Conservation (phyloP, 2,329 filamentous ascomycete species). For the Xylaria sp. region DNA sequence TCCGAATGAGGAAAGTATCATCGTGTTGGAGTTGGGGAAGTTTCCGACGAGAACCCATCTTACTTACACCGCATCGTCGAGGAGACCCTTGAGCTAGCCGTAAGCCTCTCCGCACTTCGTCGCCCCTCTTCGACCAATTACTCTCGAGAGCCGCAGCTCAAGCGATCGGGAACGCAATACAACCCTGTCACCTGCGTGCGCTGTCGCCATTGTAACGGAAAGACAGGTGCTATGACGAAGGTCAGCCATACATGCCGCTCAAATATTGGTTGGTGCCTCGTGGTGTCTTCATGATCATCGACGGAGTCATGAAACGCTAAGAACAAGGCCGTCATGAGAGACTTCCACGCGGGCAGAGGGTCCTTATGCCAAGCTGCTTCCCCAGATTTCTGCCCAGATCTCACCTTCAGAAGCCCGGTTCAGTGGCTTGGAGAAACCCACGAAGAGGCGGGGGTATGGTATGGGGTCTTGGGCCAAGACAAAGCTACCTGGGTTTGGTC, state of each 20-base stretch:
- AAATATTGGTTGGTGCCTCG: conserved; percentile 23
- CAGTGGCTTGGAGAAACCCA: conserved; percentile 30
- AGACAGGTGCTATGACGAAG: conserved; percentile 23
- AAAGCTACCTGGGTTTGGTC: conserved; percentile 17
- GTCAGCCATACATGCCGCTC: conserved; percentile 13
- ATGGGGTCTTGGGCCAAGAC: conserved; percentile 37
- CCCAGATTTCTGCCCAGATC: conserved; percentile 27
- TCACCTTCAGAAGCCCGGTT: conserved; percentile 6
- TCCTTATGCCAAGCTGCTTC: conserved; percentile 35
- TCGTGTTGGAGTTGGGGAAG: conserved; percentile 21
- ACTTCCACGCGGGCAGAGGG: conserved; percentile 26
- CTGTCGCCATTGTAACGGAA: conserved; percentile 6
- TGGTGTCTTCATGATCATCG: conserved; percentile 25
- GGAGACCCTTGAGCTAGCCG: conserved; percentile 8
- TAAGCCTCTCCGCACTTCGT: conserved; percentile 23
- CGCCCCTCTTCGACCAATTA: conserved; percentile 21
- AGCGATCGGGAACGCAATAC: conserved; percentile 21
- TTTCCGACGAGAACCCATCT: conserved; percentile 9
- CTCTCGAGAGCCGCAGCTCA: conserved; percentile 14
- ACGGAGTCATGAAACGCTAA: conserved; percentile 15
- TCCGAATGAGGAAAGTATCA: conserved; percentile 43
- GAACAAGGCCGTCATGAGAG: conserved; percentile 28
- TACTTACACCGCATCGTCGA: conserved; percentile 11
- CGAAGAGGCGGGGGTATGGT: conserved; percentile 31
- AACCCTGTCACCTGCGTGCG: conserved; percentile 30